A percentile compares a stretch with the other conserved stretches of the same genome.
phyloP scores from a whole-genome alignment of 129 eudicot species.

The Heracleum sosnowskyi region DNA sequence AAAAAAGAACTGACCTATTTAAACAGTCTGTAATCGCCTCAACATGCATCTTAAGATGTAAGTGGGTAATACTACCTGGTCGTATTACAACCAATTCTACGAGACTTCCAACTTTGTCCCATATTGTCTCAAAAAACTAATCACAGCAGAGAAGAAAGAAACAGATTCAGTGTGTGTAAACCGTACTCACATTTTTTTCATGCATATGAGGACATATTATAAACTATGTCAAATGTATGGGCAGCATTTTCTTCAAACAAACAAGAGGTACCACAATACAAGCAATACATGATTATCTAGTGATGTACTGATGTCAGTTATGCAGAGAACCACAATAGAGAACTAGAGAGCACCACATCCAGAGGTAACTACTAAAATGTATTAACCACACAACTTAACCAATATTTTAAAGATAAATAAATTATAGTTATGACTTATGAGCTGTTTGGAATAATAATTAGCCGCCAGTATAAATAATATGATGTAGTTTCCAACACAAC shows the following conservation, averaged over 20 bases:
- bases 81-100: not conserved
- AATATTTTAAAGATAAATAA: no score
- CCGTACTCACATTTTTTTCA: no score
- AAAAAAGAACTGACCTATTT: not conserved
- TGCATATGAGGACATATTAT: no score
- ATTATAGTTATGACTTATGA: no score
- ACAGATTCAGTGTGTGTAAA: no score
- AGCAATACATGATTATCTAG: no score
- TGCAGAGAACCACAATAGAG: not conserved
- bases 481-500: no score
- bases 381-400: not conserved
- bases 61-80: not conserved
- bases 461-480: no score
- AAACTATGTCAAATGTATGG: not conserved
- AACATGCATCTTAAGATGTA: not conserved
- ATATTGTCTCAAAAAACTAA: not conserved
- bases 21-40: not conserved
- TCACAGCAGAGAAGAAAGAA: no score
- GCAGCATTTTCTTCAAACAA: not conserved
- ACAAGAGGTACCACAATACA: not conserved
- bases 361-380: not conserved
- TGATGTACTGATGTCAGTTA: not conserved
- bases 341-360: not conserved
- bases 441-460: no score
- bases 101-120: not conserved